Evolutionary conservation across 257 asterid genomes (phyloP).

Genomic region (Eustoma russellianum): DNA sequence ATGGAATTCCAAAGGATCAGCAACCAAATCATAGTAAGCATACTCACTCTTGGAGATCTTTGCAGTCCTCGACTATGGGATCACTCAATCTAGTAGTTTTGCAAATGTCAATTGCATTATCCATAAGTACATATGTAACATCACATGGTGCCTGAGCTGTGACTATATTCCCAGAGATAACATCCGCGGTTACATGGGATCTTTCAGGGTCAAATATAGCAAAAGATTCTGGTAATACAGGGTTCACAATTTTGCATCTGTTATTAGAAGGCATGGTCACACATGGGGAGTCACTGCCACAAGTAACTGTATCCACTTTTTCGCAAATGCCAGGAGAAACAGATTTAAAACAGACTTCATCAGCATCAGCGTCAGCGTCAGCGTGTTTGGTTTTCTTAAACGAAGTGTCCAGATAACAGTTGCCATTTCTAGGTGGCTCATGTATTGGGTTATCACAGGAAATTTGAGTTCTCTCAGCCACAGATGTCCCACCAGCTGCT

Average conservation of each 20-base stretch:
- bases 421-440: conserved; percentile 23
- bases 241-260: conserved; percentile 25
- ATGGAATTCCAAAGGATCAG: not conserved
- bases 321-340: conserved; percentile 12
- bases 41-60: conserved; percentile 38
- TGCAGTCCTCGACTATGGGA: conserved; percentile 24
- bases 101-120: conserved; percentile 24
- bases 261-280: conserved; percentile 14
- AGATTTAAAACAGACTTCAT: conserved; percentile 22
- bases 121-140: conserved; percentile 13
- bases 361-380: too few species aligned
- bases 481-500: conserved; percentile 17
- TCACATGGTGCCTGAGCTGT: conserved; percentile 22
- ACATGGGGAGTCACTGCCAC: conserved; percentile 17
- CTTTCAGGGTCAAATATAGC: conserved; percentile 29
- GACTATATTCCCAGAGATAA: conserved; percentile 18
- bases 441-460: conserved; percentile 19
- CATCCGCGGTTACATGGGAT: conserved; percentile 23
- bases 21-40: not conserved
- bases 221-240: conserved; percentile 24
- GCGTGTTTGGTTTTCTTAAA: conserved; percentile 19
- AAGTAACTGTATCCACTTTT: conserved; percentile 15
- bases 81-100: conserved; percentile 20
- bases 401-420: conserved; percentile 13
- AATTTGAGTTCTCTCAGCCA: conserved; percentile 21